phyloP scores from a whole-genome alignment of 2,329 filamentous ascomycete genomes.

The Beauveria caledonica region DNA sequence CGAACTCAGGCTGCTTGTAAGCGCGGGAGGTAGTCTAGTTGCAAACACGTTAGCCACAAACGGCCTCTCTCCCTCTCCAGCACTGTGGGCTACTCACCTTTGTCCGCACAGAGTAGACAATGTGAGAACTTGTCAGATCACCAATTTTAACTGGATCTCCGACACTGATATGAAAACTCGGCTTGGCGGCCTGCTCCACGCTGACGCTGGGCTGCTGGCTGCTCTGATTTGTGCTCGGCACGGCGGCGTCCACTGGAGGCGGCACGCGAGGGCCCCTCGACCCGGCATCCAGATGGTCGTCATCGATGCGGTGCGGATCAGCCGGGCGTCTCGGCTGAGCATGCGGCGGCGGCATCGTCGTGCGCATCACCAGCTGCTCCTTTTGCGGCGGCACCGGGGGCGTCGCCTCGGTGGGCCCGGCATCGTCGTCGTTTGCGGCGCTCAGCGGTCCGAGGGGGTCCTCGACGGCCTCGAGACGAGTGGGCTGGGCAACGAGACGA shows the following conservation, averaged over 20 bases:
- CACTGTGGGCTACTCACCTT: constrained; percentile 49
- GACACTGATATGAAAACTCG: constrained; percentile 81
- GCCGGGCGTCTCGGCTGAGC: constrained; percentile 36
- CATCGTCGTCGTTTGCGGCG: constrained; percentile 45
- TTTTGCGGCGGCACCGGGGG: constrained; percentile 64
- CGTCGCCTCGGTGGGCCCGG: constrained; percentile 31
- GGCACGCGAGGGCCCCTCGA: constrained; percentile 52
- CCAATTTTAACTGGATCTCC: constrained; percentile 98
- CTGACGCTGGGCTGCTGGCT: constrained; percentile 70
- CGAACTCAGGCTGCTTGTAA: constrained; percentile 86
- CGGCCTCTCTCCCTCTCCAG: neutral
- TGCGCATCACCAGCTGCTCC: constrained; percentile 54
- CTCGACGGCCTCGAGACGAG: constrained; percentile 67
- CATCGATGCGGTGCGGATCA: constrained; percentile 59
- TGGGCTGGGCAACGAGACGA: constrained; percentile 65
- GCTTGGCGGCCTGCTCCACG: constrained; percentile 88
- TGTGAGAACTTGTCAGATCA: constrained; percentile 92
- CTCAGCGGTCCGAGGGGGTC: constrained; percentile 74
- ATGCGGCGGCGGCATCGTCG: constrained; percentile 41
- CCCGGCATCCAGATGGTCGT: constrained; percentile 55
- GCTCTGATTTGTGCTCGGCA: constrained; percentile 42
- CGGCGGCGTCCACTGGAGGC: constrained; percentile 52
- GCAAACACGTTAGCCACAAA: constrained; percentile 12
- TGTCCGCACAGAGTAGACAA: constrained; percentile 92
- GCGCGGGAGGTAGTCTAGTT: constrained; percentile 85